Evolutionary conservation across 2,329 filamentous ascomycete genomes (phyloP), one percentile per base, ranked within the genome.

Genomic region (Trichoderma semiorbis): DNA sequence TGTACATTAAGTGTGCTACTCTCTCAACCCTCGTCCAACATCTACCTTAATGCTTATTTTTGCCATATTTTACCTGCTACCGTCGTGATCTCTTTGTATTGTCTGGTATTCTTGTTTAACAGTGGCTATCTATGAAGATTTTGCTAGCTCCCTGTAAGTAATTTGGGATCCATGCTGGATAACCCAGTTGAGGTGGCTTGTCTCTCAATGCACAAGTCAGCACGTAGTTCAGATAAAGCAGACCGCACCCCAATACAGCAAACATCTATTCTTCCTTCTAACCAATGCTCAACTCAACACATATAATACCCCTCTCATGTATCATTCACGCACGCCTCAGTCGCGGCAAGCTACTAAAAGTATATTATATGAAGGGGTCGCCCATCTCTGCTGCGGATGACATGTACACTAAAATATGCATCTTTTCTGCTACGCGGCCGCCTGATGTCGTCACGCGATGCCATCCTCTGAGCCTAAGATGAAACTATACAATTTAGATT

Each of bases 371-470:
- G 74, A 84, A 85, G 76, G 89, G 88, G 43, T 81, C 90, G 90
- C 78, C 87, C 87, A 1, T 68, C 77, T 18, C 84, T 90, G 2
- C 82, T 83, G n/a, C 86, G 90, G 79, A 89, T 88, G 24, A 63
- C 10, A 16, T 58, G 21, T 30, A 32, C 26, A 30, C 86, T 93
- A 57, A 57, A 57, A 57, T 14, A 50, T 50, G 53, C 75, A 93
- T 93, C 83, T 81, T 92, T 68, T 79, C 90, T 67, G 90, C 88
- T 68, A 90, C 88, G 53, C 85, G 92, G 1, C 91, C 92, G 34
- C 1, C 16, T 26, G 26, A 7, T 6, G 24, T 63, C 61, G 34
- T 62, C 58, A 63, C 63, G 63, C 32, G 43, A 63, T 43, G 32
- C n/a, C 60, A 36, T 43, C 11, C 58, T 43, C 32, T 18, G 11